Evolutionary conservation across 2,329 filamentous ascomycete species (phyloP).

Genomic region (Stromatinia cepivora): DNA sequence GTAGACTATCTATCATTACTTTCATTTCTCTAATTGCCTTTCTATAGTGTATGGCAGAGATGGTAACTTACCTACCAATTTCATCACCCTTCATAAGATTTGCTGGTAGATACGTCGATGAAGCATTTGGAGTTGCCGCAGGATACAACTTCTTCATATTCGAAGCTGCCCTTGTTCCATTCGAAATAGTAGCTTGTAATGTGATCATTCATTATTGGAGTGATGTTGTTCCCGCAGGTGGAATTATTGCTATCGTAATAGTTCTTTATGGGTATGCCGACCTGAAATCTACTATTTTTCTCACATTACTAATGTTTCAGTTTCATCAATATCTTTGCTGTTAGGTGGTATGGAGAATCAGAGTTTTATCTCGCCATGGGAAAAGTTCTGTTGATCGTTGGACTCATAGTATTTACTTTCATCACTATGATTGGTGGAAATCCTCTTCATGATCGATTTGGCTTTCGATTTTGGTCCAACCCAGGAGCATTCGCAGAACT

Average conservation of each 20-base stretch:
- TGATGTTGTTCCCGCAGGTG: conserved; percentile 46
- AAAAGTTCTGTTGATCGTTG: conserved; percentile 41
- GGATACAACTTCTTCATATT: conserved; percentile 77
- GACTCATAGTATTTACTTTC: conserved; percentile 39
- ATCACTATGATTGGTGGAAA: conserved; percentile 43
- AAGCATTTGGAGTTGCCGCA: conserved; percentile 70
- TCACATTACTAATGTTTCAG: conserved; percentile 43
- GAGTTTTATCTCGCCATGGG: conserved; percentile 52
- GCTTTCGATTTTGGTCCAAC: conserved; percentile 51
- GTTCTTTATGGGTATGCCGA: conserved; percentile 44
- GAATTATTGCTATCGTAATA: conserved; percentile 56
- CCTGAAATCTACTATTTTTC: conserved; percentile 37
- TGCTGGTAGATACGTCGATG: conserved; percentile 72
- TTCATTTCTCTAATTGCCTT: conserved; percentile 57
- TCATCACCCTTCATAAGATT: conserved; percentile 78
- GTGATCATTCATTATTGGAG: conserved; percentile 52
- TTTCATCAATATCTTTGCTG: conserved; percentile 48
- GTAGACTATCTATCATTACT: conserved; percentile 43
- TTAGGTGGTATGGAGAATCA: conserved; percentile 59
- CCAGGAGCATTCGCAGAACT: conserved; percentile 49
- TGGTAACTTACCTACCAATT: conserved; percentile 75
- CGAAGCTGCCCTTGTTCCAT: conserved; percentile 54
- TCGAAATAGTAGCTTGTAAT: conserved; percentile 46
- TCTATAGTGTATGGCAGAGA: conserved; percentile 59
- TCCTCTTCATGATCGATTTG: conserved; percentile 36